A percentile compares a stretch with the other conserved stretches of the same genome.
Conservation (phyloP, 2,329 filamentous ascomycete species). For the Epichloe gansuensis region DNA sequence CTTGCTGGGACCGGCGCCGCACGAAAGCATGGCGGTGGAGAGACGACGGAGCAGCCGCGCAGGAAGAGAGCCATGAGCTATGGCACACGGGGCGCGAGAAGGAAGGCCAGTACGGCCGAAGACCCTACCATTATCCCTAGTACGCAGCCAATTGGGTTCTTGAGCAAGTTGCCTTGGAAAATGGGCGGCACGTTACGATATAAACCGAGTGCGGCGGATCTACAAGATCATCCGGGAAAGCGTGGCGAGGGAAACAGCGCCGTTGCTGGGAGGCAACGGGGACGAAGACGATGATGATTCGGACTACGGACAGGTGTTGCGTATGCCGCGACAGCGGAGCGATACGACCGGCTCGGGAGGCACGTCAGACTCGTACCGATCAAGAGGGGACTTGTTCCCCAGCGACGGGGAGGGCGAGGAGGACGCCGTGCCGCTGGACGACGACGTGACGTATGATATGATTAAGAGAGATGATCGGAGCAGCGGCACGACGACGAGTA, state of each 20-base stretch:
- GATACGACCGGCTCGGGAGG: constrained; percentile 67
- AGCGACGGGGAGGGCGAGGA: constrained; percentile 79
- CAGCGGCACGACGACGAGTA: constrained; percentile 43
- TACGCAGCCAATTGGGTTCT: constrained; percentile 73
- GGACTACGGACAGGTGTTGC: constrained; percentile 16
- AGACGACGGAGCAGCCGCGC: constrained; percentile 48
- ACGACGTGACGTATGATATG: constrained; percentile 79
- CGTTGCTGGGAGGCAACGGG: constrained; percentile 41
- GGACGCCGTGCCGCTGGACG: constrained; percentile 83
- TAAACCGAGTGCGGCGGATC: constrained; percentile 78
- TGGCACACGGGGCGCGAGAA: constrained; percentile 49
- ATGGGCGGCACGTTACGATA: constrained; percentile 75
- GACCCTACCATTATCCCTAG: constrained; percentile 87
- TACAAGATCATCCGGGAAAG: constrained; percentile 70
- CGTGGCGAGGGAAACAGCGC: constrained; percentile 49
- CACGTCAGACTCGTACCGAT: constrained; percentile 77
- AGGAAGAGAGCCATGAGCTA: constrained; percentile 83
- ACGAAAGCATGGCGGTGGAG: constrained; percentile 21
- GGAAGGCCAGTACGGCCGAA: constrained; percentile 39
- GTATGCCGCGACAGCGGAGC: constrained; percentile 47
- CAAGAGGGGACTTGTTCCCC: constrained; percentile 79
- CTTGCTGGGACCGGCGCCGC: constrained; percentile 54
- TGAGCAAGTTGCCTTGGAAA: constrained; percentile 74
- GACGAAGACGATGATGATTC: constrained; percentile 17
- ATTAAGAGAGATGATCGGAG: constrained; percentile 65